Evolutionary conservation across 345 rosid genomes (phyloP), one percentile per base, ranked within the genome.

Genomic region (Gossypium bickii): DNA sequence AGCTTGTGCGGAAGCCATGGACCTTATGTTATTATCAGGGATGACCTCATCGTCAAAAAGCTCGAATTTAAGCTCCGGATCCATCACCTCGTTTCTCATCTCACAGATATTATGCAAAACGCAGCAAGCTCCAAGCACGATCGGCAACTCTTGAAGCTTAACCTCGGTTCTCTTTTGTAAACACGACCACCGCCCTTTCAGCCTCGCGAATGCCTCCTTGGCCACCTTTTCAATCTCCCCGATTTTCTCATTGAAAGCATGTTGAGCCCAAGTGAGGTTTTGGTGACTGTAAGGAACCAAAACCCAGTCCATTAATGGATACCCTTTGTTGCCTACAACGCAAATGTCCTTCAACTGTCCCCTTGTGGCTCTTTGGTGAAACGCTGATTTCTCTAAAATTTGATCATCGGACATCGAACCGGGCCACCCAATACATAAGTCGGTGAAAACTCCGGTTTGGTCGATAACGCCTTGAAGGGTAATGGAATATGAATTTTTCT

Each of bases 81-180:
- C 55, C 55, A 67, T 67, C 18, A 12, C 53, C 38, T 67, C 71
- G n/a, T 67, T 47, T 7, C 55, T 45, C 71, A 67, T 45, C 71
- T 67, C 71, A 7, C 71, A 67, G 3, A 67, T 45, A 7, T 67
- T 67, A 47, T 67, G 71, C 38, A 67, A 47, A 22, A 67, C 71
- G n/a, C 71, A 67, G 55, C 71, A 67, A 20, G 71, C 71, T 20
- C 55, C 71, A 1, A 67, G 71, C 38, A 45, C 38, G 13, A 47
- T 16, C 4, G 71, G 71, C 55, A 47, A 45, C 18, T 67, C 71
- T 22, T 67, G 55, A 22, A 67, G 71, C 55, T 67, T 67, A 24
- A 67, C 71, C 71, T 67, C 71, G 38, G 71, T 67, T 45, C 71
- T 67, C 38, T 67, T 67, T 25, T 67, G 71, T 12, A 67, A 67